phyloP scores from a whole-genome alignment of 2,329 filamentous ascomycete species.

The Xylaria sp. region DNA sequence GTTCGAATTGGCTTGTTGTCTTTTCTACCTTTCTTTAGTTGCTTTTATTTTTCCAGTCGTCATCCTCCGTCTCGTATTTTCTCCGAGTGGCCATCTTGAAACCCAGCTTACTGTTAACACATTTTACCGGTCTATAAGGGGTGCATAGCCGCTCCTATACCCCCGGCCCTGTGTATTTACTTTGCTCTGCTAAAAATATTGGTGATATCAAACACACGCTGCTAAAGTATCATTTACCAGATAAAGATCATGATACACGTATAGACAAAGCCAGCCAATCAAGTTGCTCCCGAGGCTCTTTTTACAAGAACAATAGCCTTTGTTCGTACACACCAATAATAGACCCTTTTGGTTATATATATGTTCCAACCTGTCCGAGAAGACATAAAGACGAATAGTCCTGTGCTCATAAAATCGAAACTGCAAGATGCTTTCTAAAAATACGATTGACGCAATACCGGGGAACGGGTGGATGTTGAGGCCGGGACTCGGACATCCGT shows the following conservation, averaged over 20 bases:
- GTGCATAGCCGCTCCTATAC: too few relatives aligned
- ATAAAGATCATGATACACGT: not conserved
- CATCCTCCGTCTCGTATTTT: too few relatives aligned
- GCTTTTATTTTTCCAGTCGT: not conserved
- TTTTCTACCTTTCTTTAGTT: slow-evolving; percentile 13
- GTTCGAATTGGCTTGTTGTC: not conserved
- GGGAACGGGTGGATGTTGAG: not conserved
- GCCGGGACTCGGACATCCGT: not conserved
- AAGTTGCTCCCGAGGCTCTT: not conserved
- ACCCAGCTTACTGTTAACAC: too few relatives aligned
- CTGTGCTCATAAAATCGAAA: not conserved
- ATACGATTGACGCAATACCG: not conserved
- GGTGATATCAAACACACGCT: too few relatives aligned
- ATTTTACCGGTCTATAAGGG: too few relatives aligned
- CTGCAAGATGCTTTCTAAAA: not conserved
- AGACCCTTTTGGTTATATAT: not conserved
- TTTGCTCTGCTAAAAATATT: too few relatives aligned
- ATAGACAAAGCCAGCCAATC: not conserved
- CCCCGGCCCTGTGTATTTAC: too few relatives aligned
- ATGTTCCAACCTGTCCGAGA: not conserved
- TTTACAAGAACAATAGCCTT: not conserved
- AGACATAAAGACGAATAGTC: not conserved
- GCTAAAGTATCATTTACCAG: too few relatives aligned
- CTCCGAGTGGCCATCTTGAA: too few relatives aligned
- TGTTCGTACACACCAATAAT: not conserved